Conservation (phyloP, 805 yeast genomes). For the Candida mattraensis region DNA sequence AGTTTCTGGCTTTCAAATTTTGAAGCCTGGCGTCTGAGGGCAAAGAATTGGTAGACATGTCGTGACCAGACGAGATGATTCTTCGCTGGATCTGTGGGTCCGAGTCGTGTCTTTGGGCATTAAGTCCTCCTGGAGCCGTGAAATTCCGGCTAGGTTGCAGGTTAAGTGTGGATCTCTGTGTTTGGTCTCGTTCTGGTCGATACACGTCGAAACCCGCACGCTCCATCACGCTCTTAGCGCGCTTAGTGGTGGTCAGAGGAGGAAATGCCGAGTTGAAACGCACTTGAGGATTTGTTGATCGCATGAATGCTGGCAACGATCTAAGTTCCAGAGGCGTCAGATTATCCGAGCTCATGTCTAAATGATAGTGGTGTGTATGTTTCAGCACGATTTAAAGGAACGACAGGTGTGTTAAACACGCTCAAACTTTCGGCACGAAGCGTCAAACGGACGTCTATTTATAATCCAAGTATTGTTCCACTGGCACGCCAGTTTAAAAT, state of each 20-base stretch:
- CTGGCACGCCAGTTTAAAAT: too few species aligned
- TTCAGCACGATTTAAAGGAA: too few species aligned
- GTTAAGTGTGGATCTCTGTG: slow-evolving; percentile 15
- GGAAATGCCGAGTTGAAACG: slow-evolving; percentile 61
- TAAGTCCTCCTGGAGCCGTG: slow-evolving; percentile 22
- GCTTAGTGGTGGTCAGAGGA: slow-evolving; percentile 59
- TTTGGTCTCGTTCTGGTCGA: slow-evolving; percentile 27
- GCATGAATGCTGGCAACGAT: slow-evolving; percentile 34
- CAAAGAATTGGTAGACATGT: slow-evolving; percentile 3
- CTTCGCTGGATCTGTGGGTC: slow-evolving; percentile 16
- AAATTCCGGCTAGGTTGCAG: slow-evolving; percentile 18
- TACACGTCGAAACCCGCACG: slow-evolving; percentile 77
- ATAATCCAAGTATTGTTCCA: too few species aligned
- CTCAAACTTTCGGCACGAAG: too few species aligned
- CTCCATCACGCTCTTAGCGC: slow-evolving; percentile 71
- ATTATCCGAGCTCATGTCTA: slow-evolving; percentile 15
- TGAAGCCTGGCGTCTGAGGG: slow-evolving; percentile 5
- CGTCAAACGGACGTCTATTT: too few species aligned
- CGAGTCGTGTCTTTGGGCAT: slow-evolving; percentile 11
- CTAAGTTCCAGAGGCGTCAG: slow-evolving; percentile 24
- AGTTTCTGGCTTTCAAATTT: slow-evolving; percentile 1
- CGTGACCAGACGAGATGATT: not conserved
- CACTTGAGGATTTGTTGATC: slow-evolving; percentile 33
- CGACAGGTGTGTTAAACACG: too few species aligned
- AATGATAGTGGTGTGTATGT: not conserved